These are phyloP conservation scores for Rasamsonia emersonii DNA, from an alignment of 2,329 filamentous ascomycete genomes.

Conservation along the genomic window DNA sequence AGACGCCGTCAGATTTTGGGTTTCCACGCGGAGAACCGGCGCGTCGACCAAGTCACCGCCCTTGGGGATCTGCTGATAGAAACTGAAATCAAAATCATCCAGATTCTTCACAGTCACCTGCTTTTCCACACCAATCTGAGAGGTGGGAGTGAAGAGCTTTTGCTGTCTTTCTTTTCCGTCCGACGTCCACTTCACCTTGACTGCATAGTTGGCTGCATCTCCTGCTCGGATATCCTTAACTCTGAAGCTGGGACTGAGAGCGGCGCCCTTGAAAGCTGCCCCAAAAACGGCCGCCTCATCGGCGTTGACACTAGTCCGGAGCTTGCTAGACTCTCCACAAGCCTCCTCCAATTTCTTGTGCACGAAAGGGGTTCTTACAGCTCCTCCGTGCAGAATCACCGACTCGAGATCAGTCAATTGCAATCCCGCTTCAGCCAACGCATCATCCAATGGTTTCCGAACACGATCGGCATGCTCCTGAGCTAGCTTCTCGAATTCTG, in stretches of 20 bases:
- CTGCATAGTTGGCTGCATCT: slow-evolving; percentile 67
- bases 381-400: slow-evolving; percentile 86
- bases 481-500: slow-evolving; percentile 73
- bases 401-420: slow-evolving; percentile 71
- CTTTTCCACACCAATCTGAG: slow-evolving; percentile 69
- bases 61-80: slow-evolving; percentile 62
- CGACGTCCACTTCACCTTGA: slow-evolving; percentile 66
- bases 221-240: slow-evolving; percentile 89
- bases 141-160: slow-evolving; percentile 72
- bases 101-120: slow-evolving; percentile 75
- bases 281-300: slow-evolving; percentile 96
- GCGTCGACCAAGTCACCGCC: slow-evolving; percentile 43
- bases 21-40: slow-evolving; percentile 58
- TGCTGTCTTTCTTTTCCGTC: slow-evolving; percentile 67
- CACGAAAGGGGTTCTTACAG: slow-evolving; percentile 84
- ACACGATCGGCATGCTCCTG: slow-evolving; percentile 61
- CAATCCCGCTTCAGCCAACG: slow-evolving; percentile 65
- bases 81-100: slow-evolving; percentile 69
- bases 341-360: slow-evolving; percentile 77
- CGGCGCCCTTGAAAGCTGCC: slow-evolving; percentile 86
- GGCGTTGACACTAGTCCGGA: slow-evolving; percentile 90
- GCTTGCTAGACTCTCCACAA: slow-evolving; percentile 63
- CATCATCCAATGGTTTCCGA: slow-evolving; percentile 59
- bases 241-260: slow-evolving; percentile 87
- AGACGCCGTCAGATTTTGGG: slow-evolving; percentile 77